Evolutionary conservation across 139 green algal genomes (phyloP).

Genomic region (Asterochloris sp.): DNA sequence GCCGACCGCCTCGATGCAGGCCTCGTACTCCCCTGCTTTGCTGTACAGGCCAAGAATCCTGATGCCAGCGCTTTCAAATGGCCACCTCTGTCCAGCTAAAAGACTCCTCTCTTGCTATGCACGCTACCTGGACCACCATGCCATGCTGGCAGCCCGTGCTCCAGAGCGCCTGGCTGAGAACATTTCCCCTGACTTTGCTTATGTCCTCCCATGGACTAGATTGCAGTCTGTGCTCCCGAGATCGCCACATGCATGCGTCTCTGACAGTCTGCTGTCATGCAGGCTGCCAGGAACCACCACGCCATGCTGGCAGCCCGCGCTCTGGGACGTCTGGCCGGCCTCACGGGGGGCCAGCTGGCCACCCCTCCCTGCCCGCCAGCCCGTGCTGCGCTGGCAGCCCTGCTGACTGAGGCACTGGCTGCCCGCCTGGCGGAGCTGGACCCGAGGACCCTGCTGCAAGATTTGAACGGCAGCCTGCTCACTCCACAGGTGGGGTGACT

Average conservation of each 20-base stretch:
- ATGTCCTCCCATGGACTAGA: too few species aligned
- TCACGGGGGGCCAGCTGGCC: constrained; percentile 35
- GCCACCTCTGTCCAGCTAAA: background rate
- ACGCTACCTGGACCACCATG: constrained; percentile 65
- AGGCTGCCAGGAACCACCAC: constrained; percentile 64
- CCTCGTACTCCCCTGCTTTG: too few species aligned
- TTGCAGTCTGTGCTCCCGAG: background rate
- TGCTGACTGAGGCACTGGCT: constrained; percentile 83
- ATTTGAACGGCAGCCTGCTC: constrained; percentile 57
- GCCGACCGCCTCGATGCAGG: too few species aligned
- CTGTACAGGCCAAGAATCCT: too few species aligned
- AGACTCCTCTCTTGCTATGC: constrained; percentile 4
- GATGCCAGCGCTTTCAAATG: background rate
- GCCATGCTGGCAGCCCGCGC: constrained; percentile 73
- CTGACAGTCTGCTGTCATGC: constrained; percentile 14
- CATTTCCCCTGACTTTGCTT: constrained; percentile 5
- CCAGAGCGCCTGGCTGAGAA: constrained; percentile 58
- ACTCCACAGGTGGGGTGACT: constrained; percentile 51
- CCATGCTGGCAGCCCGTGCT: constrained; percentile 68
- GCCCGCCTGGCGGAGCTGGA: constrained; percentile 53
- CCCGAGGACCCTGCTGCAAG: constrained; percentile 56
- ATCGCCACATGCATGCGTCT: background rate
- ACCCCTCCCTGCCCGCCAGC: constrained; percentile 22
- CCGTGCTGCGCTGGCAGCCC: constrained; percentile 41
- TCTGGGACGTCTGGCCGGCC: constrained; percentile 55